Evolutionary conservation across 495 filamentous ascomycete species (phyloP).

Genomic region (Neurospora pannonica): DNA sequence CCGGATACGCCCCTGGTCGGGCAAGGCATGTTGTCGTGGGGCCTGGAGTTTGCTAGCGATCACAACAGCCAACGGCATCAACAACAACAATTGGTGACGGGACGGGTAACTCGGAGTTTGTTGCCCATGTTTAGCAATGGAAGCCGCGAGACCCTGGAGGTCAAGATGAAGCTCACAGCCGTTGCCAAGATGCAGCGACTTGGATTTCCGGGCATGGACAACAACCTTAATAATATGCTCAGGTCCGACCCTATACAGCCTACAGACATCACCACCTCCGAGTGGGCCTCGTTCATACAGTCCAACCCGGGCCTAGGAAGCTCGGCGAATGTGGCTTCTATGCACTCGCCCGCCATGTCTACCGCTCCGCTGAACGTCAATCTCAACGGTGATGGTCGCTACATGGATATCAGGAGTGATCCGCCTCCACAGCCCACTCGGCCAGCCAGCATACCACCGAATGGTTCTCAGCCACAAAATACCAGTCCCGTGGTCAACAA

Average conservation of each 20-base stretch:
- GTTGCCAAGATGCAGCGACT: conserved; percentile 63
- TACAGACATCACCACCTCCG: conserved; percentile 29
- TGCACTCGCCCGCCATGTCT: conserved; percentile 22
- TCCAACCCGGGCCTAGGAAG: conserved; percentile 30
- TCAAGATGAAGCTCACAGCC: conserved; percentile 79
- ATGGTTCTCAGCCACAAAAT: conserved; percentile 2
- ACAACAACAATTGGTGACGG: conserved; percentile 70
- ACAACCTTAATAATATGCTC: conserved; percentile 11
- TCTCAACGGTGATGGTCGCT: conserved; percentile 8
- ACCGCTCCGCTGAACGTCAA: conserved; percentile 14
- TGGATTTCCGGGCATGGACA: conserved; percentile 13
- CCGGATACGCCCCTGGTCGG: conserved; percentile 86
- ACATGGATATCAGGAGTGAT: conserved; percentile 12
- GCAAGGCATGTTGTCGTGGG: conserved; percentile 91
- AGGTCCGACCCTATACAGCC: conserved; percentile 18
- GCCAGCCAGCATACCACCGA: conserved; percentile 17
- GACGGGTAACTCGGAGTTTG: conserved; percentile 77
- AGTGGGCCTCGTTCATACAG: conserved; percentile 43
- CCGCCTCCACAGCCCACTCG: conserved; percentile 8
- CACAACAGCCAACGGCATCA: conserved; percentile 44
- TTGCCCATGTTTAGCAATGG: conserved; percentile 75
- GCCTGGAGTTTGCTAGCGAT: conserved; percentile 47
- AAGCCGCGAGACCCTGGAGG: conserved; percentile 83
- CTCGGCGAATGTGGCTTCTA: conserved; percentile 14
- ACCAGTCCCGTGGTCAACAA: conserved; percentile 1